These are phyloP conservation scores for Ilex aquifolium DNA, from an alignment of 257 asterid species.

Conservation along the genomic window DNA sequence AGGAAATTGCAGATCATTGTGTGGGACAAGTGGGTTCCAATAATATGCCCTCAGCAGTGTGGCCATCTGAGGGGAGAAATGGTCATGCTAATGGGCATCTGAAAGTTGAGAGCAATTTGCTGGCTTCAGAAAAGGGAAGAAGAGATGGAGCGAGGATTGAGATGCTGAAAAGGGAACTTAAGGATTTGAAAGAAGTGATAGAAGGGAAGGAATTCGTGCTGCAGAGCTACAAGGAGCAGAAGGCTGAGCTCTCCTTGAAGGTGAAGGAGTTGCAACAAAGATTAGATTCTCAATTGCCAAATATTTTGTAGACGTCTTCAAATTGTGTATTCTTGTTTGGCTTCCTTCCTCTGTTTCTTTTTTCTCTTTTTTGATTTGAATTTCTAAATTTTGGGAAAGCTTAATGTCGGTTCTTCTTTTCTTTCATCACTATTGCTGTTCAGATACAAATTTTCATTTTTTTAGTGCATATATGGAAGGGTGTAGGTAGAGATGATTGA, in stretches of 20 bases:
- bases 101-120: conserved; percentile 34
- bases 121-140: conserved; percentile 36
- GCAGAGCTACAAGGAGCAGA: conserved; percentile 86
- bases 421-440: no score
- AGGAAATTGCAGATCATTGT: conserved; percentile 80
- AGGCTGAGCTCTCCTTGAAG: conserved; percentile 66
- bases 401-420: conserved; percentile 1
- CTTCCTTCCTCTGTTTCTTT: conserved; percentile 20
- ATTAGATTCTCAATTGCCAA: conserved; percentile 82
- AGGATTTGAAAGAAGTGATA: conserved; percentile 69
- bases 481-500: no score
- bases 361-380: conserved; percentile 15
- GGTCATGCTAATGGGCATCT: conserved; percentile 51
- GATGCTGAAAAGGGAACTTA: conserved; percentile 62
- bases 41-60: conserved; percentile 47
- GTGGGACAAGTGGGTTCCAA: conserved; percentile 43
- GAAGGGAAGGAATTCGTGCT: conserved; percentile 84
- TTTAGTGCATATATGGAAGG: no score
- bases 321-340: conserved; percentile 46
- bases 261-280: conserved; percentile 73
- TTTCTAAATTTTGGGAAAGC: conserved; percentile 32
- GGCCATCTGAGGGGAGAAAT: conserved; percentile 49
- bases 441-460: no score
- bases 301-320: conserved; percentile 52
- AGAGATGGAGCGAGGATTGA: conserved; percentile 57